phyloP scores from a whole-genome alignment of 768 basidiomycete genomes.

The Neoboletus brunneissimus region DNA sequence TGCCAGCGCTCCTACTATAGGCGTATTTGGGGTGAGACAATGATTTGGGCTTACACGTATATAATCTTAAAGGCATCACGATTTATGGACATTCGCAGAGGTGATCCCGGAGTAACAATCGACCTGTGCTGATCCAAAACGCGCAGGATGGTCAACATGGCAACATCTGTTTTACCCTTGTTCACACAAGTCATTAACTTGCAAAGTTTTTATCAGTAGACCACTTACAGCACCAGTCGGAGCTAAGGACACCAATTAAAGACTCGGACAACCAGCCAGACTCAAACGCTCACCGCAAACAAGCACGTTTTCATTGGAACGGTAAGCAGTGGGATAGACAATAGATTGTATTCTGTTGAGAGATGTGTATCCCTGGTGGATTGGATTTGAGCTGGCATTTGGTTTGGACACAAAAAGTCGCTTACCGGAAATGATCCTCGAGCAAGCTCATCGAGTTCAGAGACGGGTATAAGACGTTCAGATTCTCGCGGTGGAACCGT shows the following conservation, averaged over 20 bases:
- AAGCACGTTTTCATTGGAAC: slow-evolving; percentile 95
- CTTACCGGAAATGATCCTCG: slow-evolving; percentile 82
- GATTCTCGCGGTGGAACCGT: slow-evolving; percentile 66
- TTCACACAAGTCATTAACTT: slow-evolving; percentile 3
- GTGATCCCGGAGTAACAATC: slow-evolving; percentile 26
- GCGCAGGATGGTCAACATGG: slow-evolving; percentile 89
- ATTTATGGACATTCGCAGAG: slow-evolving; percentile 51
- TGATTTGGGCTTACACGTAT: slow-evolving; percentile 67
- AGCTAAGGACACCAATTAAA: slow-evolving; percentile 45
- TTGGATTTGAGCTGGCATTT: neutral
- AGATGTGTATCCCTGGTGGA: slow-evolving; percentile 69
- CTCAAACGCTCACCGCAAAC: slow-evolving; percentile 40
- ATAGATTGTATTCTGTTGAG: slow-evolving; percentile 96
- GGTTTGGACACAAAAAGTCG: neutral
- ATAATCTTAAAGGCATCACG: slow-evolving; percentile 89
- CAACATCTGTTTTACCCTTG: slow-evolving; percentile 98
- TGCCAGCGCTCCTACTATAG: slow-evolving; percentile 30
- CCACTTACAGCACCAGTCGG: slow-evolving; percentile 91
- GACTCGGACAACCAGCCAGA: neutral
- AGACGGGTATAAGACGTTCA: slow-evolving; percentile 70
- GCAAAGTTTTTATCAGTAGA: neutral
- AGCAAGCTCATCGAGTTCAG: slow-evolving; percentile 73
- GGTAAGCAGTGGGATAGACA: slow-evolving; percentile 88
- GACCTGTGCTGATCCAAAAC: slow-evolving; percentile 72
- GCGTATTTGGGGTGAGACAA: neutral